Percentiles rank a stretch among this genome's conserved stretches.
Evolutionary conservation across 495 filamentous ascomycete genomes (phyloP).

Genomic region (Neurospora sp.): DNA sequence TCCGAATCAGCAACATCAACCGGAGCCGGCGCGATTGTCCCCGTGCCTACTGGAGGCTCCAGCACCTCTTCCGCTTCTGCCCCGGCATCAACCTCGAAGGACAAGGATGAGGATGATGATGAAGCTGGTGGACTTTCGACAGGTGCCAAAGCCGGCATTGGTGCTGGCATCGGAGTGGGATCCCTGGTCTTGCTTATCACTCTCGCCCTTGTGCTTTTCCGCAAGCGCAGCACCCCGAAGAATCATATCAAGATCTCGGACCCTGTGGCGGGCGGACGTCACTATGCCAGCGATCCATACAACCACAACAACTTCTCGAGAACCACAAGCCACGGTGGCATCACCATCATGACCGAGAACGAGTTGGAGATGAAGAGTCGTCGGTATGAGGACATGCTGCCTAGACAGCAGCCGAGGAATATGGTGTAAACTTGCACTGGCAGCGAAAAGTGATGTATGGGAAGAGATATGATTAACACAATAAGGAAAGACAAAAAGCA

Average conservation of each 20-base stretch:
- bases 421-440: slow-evolving; percentile 29
- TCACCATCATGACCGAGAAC: slow-evolving; percentile 1
- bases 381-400: slow-evolving; percentile 39
- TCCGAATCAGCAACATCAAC: neutral
- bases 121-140: slow-evolving; percentile 15
- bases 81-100: slow-evolving; percentile 3
- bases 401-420: slow-evolving; percentile 28
- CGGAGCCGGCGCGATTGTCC: slow-evolving; percentile 2
- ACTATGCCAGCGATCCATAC: slow-evolving; percentile 17
- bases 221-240: slow-evolving; percentile 18
- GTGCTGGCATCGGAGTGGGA: slow-evolving; percentile 27
- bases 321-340: slow-evolving; percentile 10
- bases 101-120: neutral
- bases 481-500: neutral
- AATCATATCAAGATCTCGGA: slow-evolving; percentile 32
- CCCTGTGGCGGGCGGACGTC: slow-evolving; percentile 28
- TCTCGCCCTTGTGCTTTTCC: slow-evolving; percentile 18
- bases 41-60: slow-evolving; percentile 1
- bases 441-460: neutral
- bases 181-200: slow-evolving; percentile 18
- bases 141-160: slow-evolving; percentile 35
- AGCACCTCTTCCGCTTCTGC: slow-evolving; percentile 9
- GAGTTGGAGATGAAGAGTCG: slow-evolving; percentile 32
- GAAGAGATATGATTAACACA: neutral
- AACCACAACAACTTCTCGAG: slow-evolving; percentile 16